A percentile compares a stretch with the other conserved stretches of the same genome.
Conservation (phyloP, 805 yeast genomes). For the Hagleromyces aurorensis region DNA sequence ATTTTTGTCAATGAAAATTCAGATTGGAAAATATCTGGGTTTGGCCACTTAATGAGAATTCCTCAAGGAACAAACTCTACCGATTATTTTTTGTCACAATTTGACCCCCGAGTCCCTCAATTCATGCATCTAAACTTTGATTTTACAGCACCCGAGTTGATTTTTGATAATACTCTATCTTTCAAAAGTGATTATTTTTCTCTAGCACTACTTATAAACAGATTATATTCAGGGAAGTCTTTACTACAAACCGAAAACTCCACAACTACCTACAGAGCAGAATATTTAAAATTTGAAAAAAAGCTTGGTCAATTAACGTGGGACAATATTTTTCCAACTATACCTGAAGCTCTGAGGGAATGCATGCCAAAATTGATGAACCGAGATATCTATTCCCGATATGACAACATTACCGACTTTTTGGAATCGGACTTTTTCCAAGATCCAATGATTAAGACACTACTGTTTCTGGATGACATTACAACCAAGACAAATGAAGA, state of each 20-base stretch:
- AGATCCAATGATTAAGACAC: conserved; percentile 72
- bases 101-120: conserved; percentile 66
- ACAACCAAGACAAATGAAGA: conserved; percentile 66
- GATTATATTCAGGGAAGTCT: conserved; percentile 51
- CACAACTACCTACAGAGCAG: conserved; percentile 53
- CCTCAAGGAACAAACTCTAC: conserved; percentile 43
- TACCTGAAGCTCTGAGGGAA: conserved; percentile 48
- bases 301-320: conserved; percentile 34
- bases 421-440: conserved; percentile 70
- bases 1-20: conserved; percentile 73
- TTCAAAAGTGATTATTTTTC: conserved; percentile 78
- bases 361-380: conserved; percentile 44
- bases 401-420: conserved; percentile 42
- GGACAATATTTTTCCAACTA: conserved; percentile 40
- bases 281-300: conserved; percentile 41
- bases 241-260: conserved; percentile 47
- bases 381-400: conserved; percentile 51
- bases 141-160: conserved; percentile 78
- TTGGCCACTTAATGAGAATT: conserved; percentile 42
- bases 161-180: conserved; percentile 54
- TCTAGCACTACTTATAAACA: conserved; percentile 67
- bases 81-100: conserved; percentile 60
- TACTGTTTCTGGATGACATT: conserved; percentile 76
- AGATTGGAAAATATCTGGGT: conserved; percentile 90
- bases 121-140: conserved; percentile 65